Evolutionary conservation across 805 yeast species (phyloP).

Genomic region (Saturnispora dispora): DNA sequence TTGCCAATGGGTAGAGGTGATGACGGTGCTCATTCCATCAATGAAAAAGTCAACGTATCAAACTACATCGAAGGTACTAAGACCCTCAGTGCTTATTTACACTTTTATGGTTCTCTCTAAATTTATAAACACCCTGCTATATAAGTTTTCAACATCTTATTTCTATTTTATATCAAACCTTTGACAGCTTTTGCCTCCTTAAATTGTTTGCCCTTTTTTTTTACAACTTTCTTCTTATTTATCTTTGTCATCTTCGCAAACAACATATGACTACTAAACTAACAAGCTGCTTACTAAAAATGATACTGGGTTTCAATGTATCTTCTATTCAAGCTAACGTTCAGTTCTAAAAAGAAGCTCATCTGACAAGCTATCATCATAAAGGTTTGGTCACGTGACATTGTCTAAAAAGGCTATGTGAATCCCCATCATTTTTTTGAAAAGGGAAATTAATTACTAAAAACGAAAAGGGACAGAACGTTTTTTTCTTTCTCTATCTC

Average conservation of each 20-base stretch:
- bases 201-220: background rate
- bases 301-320: too few relatives aligned
- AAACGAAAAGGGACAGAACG: background rate
- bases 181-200: background rate
- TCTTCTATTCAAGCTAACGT: too few relatives aligned
- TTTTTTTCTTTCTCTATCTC: background rate
- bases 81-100: conserved; percentile 88
- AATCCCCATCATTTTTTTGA: background rate
- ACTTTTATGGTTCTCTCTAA: conserved; percentile 42
- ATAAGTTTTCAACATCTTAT: background rate
- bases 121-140: background rate
- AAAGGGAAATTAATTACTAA: background rate
- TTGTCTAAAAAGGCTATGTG: background rate
- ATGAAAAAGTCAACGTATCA: conserved; percentile 82
- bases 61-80: conserved; percentile 92
- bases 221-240: too few relatives aligned
- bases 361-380: background rate
- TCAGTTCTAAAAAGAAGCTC: background rate
- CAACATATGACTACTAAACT: too few relatives aligned
- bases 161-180: background rate
- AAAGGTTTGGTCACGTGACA: background rate
- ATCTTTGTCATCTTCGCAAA: too few relatives aligned
- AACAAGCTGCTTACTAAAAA: too few relatives aligned
- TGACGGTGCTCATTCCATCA: conserved; percentile 98
- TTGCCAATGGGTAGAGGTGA: conserved; percentile 99